phyloP scores from a whole-genome alignment of 2,329 filamentous ascomycete species.

The Calonectria honghensis region DNA sequence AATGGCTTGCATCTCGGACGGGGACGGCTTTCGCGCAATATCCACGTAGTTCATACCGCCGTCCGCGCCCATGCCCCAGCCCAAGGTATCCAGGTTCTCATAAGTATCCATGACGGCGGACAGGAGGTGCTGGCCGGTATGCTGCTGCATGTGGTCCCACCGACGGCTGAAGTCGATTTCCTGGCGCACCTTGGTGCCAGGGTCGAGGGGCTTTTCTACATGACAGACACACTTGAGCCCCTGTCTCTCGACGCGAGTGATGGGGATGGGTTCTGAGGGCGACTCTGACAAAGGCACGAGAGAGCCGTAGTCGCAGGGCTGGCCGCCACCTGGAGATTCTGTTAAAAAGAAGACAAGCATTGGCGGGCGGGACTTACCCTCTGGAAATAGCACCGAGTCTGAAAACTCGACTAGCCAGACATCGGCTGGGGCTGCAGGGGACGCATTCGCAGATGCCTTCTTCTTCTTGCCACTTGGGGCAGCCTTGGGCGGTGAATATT shows the following conservation, averaged over 20 bases:
- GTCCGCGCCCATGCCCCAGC: conserved; percentile 57
- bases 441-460: conserved; percentile 33
- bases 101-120: conserved; percentile 56
- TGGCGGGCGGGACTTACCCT: conserved; percentile 44
- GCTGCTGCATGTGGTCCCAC: conserved; percentile 61
- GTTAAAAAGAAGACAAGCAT: neutral
- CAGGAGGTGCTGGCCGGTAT: conserved; percentile 58
- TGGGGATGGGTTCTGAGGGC: conserved; percentile 42
- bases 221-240: conserved; percentile 54
- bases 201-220: conserved; percentile 45
- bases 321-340: conserved; percentile 53
- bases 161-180: conserved; percentile 55
- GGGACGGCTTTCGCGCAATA: conserved; percentile 53
- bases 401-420: conserved; percentile 57
- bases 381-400: conserved; percentile 58
- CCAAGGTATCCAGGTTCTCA: conserved; percentile 52
- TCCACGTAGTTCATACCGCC: conserved; percentile 58
- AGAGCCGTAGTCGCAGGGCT: conserved; percentile 57
- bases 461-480: conserved; percentile 46
- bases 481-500: conserved; percentile 40
- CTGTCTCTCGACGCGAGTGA: conserved; percentile 54
- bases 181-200: conserved; percentile 51
- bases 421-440: conserved; percentile 38
- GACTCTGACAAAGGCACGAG: conserved; percentile 41
- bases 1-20: conserved; percentile 51